phyloP scores from a whole-genome alignment of 1,284 basidiomycete genomes.

The Sutorius eximius region DNA sequence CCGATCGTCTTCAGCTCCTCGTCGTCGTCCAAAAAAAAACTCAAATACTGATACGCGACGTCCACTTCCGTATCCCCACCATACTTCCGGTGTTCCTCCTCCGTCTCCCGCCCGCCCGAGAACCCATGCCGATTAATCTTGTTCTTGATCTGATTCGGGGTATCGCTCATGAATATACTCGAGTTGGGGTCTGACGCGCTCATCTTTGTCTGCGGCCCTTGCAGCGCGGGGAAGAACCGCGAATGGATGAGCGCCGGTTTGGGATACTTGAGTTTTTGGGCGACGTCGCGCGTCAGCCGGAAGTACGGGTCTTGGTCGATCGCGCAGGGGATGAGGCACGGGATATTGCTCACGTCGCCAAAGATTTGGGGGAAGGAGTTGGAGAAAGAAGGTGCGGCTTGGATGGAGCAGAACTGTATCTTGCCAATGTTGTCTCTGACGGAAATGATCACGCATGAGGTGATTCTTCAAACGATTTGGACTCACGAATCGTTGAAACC shows the following conservation, averaged over 20 bases:
- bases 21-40: constrained; percentile 97
- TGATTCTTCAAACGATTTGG: background rate
- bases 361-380: constrained; percentile 99
- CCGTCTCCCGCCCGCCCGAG: constrained; percentile 87
- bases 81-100: constrained; percentile 87
- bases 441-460: background rate
- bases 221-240: constrained; percentile 98
- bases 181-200: constrained; percentile 90
- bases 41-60: constrained; percentile 93
- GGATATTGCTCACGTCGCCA: constrained; percentile 80
- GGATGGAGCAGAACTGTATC: constrained; percentile 96
- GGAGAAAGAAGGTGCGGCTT: constrained; percentile 96
- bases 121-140: constrained; percentile 96
- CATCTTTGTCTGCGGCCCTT: constrained; percentile 99
- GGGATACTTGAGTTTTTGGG: constrained; percentile 90
- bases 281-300: constrained; percentile 95
- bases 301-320: constrained; percentile 99
- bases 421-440: constrained; percentile 96
- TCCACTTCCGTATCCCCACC: constrained; percentile 97
- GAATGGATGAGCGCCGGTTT: constrained; percentile 93
- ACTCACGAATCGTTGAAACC: constrained; percentile 93
- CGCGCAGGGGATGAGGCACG: constrained; percentile 95
- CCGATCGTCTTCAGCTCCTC: constrained; percentile 79
- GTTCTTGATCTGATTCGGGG: constrained; percentile 92
- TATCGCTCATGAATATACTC: constrained; percentile 96